Conservation (phyloP, 2,329 filamentous ascomycete genomes). For the Dryadomyces quercus-mongolicae region DNA sequence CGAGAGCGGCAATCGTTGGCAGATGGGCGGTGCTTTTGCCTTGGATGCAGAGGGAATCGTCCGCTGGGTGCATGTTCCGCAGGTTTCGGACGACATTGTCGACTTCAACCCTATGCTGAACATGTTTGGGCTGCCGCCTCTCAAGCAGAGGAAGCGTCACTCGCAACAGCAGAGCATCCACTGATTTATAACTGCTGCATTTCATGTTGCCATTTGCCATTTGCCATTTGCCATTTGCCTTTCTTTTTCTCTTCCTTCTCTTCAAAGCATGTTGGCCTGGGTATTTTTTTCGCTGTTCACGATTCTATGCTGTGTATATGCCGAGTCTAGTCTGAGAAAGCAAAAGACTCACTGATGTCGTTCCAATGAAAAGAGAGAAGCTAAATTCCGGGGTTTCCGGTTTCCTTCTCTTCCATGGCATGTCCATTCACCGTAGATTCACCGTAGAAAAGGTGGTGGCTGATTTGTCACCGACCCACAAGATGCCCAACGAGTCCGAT, state of each 20-base stretch:
- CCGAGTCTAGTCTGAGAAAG: too few species aligned
- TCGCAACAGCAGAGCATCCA: not conserved
- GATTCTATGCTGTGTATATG: not conserved
- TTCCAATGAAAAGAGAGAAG: too few species aligned
- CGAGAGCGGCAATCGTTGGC: constrained; percentile 57
- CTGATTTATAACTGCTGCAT: not conserved
- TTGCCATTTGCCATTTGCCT: too few species aligned
- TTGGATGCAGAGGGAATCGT: constrained; percentile 40
- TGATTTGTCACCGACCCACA: too few species aligned
- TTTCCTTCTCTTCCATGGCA: too few species aligned
- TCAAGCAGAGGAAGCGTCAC: constrained; percentile 3
- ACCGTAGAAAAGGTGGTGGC: too few species aligned
- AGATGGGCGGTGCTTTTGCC: constrained; percentile 54
- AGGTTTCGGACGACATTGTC: constrained; percentile 38
- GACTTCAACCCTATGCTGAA: constrained; percentile 29
- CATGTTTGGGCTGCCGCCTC: constrained; percentile 5
- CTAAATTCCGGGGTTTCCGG: too few species aligned
- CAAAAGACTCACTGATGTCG: too few species aligned
- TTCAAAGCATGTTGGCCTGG: too few species aligned
- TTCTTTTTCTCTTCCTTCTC: not conserved
- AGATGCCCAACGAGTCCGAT: too few species aligned
- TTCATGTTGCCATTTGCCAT: too few species aligned
- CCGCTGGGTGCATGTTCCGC: constrained; percentile 35
- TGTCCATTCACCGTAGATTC: too few species aligned
- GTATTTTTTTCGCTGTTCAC: not conserved